These are phyloP conservation scores for Sonneratia alba DNA, from an alignment of 345 rosid genomes.

Conservation along the genomic window DNA sequence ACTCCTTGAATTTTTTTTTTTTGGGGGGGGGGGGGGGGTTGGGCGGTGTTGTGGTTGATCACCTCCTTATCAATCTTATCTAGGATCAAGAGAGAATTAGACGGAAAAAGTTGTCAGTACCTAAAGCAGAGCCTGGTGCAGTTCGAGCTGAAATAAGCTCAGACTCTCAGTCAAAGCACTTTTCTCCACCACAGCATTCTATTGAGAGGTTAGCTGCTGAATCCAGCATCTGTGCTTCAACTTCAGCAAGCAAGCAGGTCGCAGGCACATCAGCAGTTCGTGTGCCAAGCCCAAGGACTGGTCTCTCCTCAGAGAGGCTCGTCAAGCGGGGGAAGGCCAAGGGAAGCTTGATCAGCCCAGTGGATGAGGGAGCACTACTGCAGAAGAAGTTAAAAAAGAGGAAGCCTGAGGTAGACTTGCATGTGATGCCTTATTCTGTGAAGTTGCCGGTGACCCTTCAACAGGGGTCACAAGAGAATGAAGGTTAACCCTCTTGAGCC, in stretches of 20 bases:
- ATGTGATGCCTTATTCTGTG: conserved; percentile 23
- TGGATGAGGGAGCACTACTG: conserved; percentile 23
- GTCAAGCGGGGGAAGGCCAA: conserved; percentile 30
- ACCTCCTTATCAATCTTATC: background rate
- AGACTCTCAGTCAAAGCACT: conserved; percentile 8
- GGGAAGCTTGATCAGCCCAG: conserved; percentile 31
- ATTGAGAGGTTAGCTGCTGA: conserved; percentile 31
- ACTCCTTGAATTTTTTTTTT: background rate
- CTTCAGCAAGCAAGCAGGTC: conserved; percentile 26
- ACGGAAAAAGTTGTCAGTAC: conserved; percentile 46
- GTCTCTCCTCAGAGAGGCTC: conserved; percentile 29
- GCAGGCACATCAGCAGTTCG: conserved; percentile 26
- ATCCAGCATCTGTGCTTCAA: conserved; percentile 17
- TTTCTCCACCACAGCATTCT: conserved; percentile 23
- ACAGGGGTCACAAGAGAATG: conserved; percentile 6
- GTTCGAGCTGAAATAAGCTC: conserved; percentile 32
- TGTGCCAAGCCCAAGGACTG: conserved; percentile 29
- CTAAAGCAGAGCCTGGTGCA: conserved; percentile 29
- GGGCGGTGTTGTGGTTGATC: background rate
- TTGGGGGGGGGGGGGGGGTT: background rate
- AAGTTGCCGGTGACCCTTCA: conserved; percentile 11
- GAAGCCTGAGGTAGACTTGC: conserved; percentile 32
- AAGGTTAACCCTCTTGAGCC: conserved; percentile 29
- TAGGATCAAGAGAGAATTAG: conserved; percentile 54
- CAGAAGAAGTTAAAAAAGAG: conserved; percentile 54